Base-by-base conservation (phyloP, 225 moss, liverwort and hornwort species). In the Sphagnum contortum region DNA sequence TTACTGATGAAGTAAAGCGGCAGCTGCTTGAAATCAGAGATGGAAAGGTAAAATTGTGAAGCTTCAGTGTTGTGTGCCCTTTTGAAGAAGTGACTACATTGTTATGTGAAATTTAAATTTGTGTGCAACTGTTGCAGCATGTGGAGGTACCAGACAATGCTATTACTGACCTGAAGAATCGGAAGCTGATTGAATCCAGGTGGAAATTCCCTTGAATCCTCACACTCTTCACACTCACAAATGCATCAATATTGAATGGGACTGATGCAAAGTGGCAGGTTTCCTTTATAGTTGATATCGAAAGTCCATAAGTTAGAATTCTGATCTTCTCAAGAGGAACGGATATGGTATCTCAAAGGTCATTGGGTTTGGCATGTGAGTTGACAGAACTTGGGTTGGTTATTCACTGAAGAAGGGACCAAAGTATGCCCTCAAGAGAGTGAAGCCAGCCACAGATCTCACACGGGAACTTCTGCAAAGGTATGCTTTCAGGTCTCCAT, bases 401-500 rank as follows among this genome's bases (percentile, higher is more conserved):
- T 87, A 70, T 73, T 78, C 62, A 4, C 57, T 80, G 48, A 73
- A 61, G 55, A 90, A 83, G 60, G 88, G 88, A 6, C 79, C 83
- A 46, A 87, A 89, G 49, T 98, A 89, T 73, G 85, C 90, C 49
- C 80, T 77, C 4, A 86, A 81, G 70, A 79, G 91, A 74, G 80
- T 85, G 70, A 98, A 91, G 63, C 88, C 85, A 47, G 85, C 91
- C 61, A 98, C 92, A 47, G 90, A 98, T 75, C 87, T 98, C 44
- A 93, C 93, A 8, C 81, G 89, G 54, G 90, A 98, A 45, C 75
- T 98, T 50, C 71, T 98, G 8, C 87, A 83, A 64, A 96, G 89
- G 92, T 89, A 64, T 5, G 53, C 10, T 57, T 12, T 47, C 55
- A 51, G 14, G 45, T 51, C 50, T 71, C 3, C 47, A 59, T 50